Evolutionary conservation across 2,329 filamentous ascomycete species (phyloP).

Genomic region (Didymella exigua): DNA sequence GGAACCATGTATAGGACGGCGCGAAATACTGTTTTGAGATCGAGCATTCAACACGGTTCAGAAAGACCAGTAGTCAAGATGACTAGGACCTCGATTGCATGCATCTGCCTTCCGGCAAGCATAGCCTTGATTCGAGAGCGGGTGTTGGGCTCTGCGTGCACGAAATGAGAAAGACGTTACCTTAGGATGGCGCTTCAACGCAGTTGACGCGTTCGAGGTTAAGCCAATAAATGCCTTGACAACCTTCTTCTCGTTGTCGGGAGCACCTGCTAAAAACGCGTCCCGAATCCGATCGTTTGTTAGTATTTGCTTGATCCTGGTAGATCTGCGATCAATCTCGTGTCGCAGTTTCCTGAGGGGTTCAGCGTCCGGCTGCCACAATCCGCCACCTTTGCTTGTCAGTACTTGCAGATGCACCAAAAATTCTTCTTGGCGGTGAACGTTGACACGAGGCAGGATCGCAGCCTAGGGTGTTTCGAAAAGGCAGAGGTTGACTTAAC

Average conservation of each 20-base stretch:
- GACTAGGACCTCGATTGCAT: background rate
- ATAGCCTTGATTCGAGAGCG: background rate
- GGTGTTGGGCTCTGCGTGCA: background rate
- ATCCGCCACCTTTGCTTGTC: slow-evolving; percentile 66
- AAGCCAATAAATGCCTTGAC: slow-evolving; percentile 69
- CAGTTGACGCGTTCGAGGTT: slow-evolving; percentile 68
- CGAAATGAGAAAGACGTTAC: slow-evolving; percentile 54
- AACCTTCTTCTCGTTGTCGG: slow-evolving; percentile 63
- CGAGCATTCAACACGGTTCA: background rate
- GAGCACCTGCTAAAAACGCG: slow-evolving; percentile 66
- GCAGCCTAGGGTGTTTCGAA: background rate
- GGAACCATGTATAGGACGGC: background rate
- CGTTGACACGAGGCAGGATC: background rate
- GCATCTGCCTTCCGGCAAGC: background rate
- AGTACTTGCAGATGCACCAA: slow-evolving; percentile 15
- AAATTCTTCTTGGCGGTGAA: background rate
- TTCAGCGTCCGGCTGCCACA: slow-evolving; percentile 77
- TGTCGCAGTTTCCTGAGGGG: slow-evolving; percentile 71
- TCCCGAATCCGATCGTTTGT: slow-evolving; percentile 64
- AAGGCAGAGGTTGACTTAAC: background rate
- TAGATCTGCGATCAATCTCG: slow-evolving; percentile 75
- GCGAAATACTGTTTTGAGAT: background rate
- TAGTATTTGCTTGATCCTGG: slow-evolving; percentile 71
- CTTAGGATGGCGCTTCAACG: slow-evolving; percentile 86
- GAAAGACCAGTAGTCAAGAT: background rate